These are phyloP conservation scores for Trichoderma sp. DNA, from an alignment of 2,329 filamentous ascomycete genomes.

Conservation along the genomic window DNA sequence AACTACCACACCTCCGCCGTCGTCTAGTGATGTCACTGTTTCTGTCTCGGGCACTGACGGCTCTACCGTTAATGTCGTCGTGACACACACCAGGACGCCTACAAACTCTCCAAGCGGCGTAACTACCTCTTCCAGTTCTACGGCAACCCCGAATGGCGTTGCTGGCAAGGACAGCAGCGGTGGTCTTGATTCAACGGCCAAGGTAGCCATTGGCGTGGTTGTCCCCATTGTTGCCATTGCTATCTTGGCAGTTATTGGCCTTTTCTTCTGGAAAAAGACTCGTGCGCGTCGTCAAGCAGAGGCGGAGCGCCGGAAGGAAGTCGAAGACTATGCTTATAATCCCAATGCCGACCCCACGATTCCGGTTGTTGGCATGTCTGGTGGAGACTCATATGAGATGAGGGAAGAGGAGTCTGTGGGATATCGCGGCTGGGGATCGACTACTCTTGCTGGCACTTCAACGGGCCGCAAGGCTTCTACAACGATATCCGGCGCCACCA, in stretches of 20 bases:
- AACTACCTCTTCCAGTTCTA: constrained; percentile 36
- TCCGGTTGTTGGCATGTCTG: constrained; percentile 52
- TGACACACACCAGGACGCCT: constrained; percentile 36
- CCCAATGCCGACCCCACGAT: constrained; percentile 93
- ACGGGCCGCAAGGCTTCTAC: constrained; percentile 85
- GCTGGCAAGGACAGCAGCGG: constrained; percentile 13
- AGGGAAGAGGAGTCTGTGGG: constrained; percentile 75
- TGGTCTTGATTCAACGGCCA: constrained; percentile 63
- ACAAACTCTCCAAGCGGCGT: constrained; percentile 28
- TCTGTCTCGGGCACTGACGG: constrained; percentile 15
- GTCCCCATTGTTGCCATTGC: constrained; percentile 90
- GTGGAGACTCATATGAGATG: constrained; percentile 71
- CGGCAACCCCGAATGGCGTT: constrained; percentile 31
- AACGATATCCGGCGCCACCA: constrained; percentile 77
- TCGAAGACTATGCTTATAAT: constrained; percentile 96
- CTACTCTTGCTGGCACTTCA: constrained; percentile 66
- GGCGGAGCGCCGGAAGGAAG: constrained; percentile 90
- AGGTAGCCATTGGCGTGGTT: constrained; percentile 90
- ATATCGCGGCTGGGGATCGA: constrained; percentile 94
- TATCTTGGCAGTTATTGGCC: constrained; percentile 72
- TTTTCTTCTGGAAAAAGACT: constrained; percentile 87
- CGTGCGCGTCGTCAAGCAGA: constrained; percentile 84
- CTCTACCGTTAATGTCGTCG: constrained; percentile 36
- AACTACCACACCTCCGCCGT: constrained; percentile 1
- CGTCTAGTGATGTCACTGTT: constrained; percentile 8